phyloP scores from a whole-genome alignment of 345 rosid species.

The Citrus maxima region DNA sequence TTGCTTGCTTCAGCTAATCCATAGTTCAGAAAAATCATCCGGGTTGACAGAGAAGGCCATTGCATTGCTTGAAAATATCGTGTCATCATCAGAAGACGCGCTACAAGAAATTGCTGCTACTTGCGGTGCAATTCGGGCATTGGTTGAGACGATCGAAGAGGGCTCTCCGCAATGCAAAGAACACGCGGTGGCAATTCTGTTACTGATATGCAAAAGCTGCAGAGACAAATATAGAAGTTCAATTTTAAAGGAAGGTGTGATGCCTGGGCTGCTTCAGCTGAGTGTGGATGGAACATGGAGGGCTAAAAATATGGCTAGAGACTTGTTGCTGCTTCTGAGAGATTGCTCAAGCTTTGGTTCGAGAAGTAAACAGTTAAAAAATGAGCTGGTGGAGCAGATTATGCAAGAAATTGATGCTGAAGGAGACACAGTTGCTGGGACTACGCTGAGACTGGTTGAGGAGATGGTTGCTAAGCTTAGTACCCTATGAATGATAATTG shows the following conservation, averaged over 20 bases:
- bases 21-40: slow-evolving; percentile 37
- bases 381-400: slow-evolving; percentile 50
- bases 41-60: slow-evolving; percentile 58
- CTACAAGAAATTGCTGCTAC: slow-evolving; percentile 26
- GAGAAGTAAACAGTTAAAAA: slow-evolving; percentile 33
- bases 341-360: slow-evolving; percentile 41
- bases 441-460: slow-evolving; percentile 57
- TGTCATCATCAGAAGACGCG: slow-evolving; percentile 35
- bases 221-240: slow-evolving; percentile 64
- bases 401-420: slow-evolving; percentile 75
- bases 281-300: slow-evolving; percentile 70
- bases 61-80: slow-evolving; percentile 51
- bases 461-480: slow-evolving; percentile 74
- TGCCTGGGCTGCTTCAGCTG: slow-evolving; percentile 80
- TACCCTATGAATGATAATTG: slow-evolving; percentile 20
- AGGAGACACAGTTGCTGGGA: slow-evolving; percentile 39
- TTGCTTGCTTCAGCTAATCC: slow-evolving; percentile 49
- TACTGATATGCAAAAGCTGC: slow-evolving; percentile 51
- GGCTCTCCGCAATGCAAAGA: slow-evolving; percentile 64
- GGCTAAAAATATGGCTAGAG: slow-evolving; percentile 59
- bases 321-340: slow-evolving; percentile 58
- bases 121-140: slow-evolving; percentile 45
- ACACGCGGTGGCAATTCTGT: slow-evolving; percentile 66
- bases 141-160: slow-evolving; percentile 79
- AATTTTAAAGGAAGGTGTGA: slow-evolving; percentile 73